Conservation (phyloP, 2,329 filamentous ascomycete genomes). For the Chalara sp. region DNA sequence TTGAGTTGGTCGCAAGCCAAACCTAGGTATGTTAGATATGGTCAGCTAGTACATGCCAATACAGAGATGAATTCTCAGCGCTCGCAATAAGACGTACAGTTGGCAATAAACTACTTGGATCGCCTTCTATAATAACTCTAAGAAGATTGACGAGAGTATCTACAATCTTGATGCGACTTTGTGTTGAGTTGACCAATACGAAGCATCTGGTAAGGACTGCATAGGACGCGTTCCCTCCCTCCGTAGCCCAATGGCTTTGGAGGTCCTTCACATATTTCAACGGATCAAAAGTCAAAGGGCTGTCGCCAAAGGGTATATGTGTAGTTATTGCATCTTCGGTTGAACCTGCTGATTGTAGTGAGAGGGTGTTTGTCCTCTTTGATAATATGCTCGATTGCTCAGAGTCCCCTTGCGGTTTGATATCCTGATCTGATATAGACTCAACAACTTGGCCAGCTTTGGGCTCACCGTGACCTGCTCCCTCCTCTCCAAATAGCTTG, state of each 20-base stretch:
- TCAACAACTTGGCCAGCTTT: background rate
- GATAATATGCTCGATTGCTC: background rate
- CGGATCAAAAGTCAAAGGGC: slow-evolving; percentile 72
- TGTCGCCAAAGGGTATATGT: slow-evolving; percentile 81
- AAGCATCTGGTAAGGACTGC: slow-evolving; percentile 85
- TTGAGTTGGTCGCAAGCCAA: slow-evolving; percentile 92
- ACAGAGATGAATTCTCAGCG: background rate
- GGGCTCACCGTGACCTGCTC: background rate
- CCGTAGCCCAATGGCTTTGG: slow-evolving; percentile 63
- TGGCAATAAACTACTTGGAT: slow-evolving; percentile 75
- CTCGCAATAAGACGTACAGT: slow-evolving; percentile 46
- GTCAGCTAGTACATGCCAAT: background rate
- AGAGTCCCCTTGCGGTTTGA: background rate
- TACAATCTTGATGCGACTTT: slow-evolving; percentile 96
- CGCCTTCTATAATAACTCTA: slow-evolving; percentile 75
- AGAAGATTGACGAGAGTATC: slow-evolving; percentile 90
- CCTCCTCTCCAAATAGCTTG: background rate
- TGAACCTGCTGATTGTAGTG: slow-evolving; percentile 69
- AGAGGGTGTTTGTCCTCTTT: slow-evolving; percentile 48
- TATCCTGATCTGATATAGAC: background rate
- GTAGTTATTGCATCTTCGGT: slow-evolving; percentile 69
- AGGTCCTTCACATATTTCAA: slow-evolving; percentile 63
- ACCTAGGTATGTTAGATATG: slow-evolving; percentile 39
- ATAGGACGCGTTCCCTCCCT: slow-evolving; percentile 76
- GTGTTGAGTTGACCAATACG: slow-evolving; percentile 79